phyloP scores from a whole-genome alignment of 176 grass and related monocot species.

The Miscanthus lutarioriparius region DNA sequence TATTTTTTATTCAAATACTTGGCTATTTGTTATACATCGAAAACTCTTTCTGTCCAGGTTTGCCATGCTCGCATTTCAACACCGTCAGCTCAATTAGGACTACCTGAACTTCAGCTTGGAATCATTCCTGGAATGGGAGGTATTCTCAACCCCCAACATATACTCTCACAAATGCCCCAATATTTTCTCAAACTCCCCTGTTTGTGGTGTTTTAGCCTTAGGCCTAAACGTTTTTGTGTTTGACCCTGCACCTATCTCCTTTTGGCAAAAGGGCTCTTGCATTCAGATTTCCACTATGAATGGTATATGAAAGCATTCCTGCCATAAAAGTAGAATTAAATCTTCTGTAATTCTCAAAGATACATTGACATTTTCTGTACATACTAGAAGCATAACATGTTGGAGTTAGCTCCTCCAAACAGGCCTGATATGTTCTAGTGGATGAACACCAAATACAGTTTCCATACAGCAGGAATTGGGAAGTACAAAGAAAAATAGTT shows the following conservation, averaged over 20 bases:
- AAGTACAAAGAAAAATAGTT: not conserved
- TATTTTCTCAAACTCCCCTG: not conserved
- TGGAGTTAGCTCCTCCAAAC: not conserved
- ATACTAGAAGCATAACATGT: slow-evolving; percentile 4
- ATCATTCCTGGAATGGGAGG: slow-evolving; percentile 96
- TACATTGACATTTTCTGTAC: not conserved
- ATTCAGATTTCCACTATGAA: not conserved
- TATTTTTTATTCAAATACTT: not conserved
- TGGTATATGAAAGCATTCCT: not conserved
- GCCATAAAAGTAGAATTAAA: not conserved
- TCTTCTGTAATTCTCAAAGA: not conserved
- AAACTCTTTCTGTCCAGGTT: slow-evolving; percentile 49
- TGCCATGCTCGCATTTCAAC: slow-evolving; percentile 78
- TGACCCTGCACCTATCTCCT: not conserved
- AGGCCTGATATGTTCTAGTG: not conserved
- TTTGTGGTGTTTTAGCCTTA: not conserved
- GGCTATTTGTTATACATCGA: slow-evolving; percentile 21
- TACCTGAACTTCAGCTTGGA: slow-evolving; percentile 87
- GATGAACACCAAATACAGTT: not conserved
- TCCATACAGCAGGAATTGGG: not conserved
- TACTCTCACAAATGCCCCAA: not conserved
- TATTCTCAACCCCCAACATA: slow-evolving; percentile 34
- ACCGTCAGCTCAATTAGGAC: slow-evolving; percentile 67
- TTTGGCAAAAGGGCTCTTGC: not conserved
- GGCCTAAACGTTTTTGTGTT: not conserved